Evolutionary conservation across 225 moss, liverwort and hornwort genomes (phyloP).

Genomic region (Physcomitrium patens): DNA sequence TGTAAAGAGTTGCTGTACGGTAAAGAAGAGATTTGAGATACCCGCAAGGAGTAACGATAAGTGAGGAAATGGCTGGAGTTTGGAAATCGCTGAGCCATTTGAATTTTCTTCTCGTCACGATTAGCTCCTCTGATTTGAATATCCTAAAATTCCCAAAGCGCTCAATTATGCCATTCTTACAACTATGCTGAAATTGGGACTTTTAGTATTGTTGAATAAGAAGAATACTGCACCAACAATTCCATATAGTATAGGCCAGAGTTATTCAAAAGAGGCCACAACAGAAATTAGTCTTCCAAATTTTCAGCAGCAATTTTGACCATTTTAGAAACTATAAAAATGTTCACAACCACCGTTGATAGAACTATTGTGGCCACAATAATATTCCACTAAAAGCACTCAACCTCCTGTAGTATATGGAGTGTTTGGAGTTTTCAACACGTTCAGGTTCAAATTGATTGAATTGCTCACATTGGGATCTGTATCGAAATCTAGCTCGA

Average conservation of each 20-base stretch:
- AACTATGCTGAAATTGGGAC: not conserved
- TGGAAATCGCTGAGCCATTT: constrained; percentile 46
- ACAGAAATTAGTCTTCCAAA: no score
- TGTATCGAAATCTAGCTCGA: constrained; percentile 70
- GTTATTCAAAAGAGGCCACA: no score
- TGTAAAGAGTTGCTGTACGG: not conserved
- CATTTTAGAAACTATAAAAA: no score
- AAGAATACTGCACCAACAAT: no score
- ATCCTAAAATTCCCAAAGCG: constrained; percentile 36
- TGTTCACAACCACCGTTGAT: no score
- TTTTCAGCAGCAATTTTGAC: no score
- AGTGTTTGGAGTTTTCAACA: not conserved
- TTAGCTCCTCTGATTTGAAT: constrained; percentile 77
- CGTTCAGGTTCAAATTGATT: not conserved
- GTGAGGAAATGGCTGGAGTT: constrained; percentile 44
- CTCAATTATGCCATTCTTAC: constrained; percentile 5
- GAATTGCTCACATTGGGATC: constrained; percentile 52
- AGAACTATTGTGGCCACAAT: no score
- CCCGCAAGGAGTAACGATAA: constrained; percentile 64
- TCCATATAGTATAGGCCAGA: no score
- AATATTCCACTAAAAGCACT: no score
- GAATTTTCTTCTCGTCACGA: constrained; percentile 52
- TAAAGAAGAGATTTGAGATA: constrained; percentile 15
- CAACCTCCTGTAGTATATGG: no score
- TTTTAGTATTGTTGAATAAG: not conserved